phyloP scores from a whole-genome alignment of 2,329 filamentous ascomycete species.

The Lachnellula occidentalis region DNA sequence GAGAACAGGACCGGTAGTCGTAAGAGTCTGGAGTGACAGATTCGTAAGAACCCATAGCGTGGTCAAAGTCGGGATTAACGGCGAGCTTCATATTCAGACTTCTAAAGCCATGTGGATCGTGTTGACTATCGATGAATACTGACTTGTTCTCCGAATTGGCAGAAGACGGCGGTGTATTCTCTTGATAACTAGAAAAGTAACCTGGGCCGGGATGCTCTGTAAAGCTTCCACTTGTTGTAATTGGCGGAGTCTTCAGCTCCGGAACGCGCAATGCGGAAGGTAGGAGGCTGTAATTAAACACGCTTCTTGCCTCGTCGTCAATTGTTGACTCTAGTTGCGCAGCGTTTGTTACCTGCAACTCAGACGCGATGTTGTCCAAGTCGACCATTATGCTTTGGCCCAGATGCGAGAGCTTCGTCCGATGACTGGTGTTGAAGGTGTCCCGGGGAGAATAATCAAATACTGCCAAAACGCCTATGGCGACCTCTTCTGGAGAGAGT shows the following conservation, averaged over 20 bases:
- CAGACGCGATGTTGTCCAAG: constrained; percentile 1
- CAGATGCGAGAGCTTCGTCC: constrained; percentile 29
- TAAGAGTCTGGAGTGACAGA: constrained; percentile 1
- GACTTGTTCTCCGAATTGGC: neutral
- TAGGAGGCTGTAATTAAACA: neutral
- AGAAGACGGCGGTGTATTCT: neutral
- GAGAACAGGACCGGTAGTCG: neutral
- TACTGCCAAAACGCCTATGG: constrained; percentile 31
- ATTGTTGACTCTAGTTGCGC: neutral
- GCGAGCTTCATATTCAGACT: neutral
- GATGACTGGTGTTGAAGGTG: constrained; percentile 23
- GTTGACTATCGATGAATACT: neutral
- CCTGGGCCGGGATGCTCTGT: neutral
- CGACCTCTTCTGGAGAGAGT: constrained; percentile 26
- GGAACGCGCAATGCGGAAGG: neutral
- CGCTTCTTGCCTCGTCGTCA: neutral
- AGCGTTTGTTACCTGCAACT: neutral
- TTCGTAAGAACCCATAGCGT: neutral
- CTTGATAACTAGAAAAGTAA: neutral
- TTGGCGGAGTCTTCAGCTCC: neutral
- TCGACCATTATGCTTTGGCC: constrained; percentile 15
- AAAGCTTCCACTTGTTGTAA: neutral
- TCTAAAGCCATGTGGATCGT: neutral
- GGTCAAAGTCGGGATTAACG: neutral
- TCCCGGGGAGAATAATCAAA: constrained; percentile 25